Conservation (phyloP, 768 basidiomycete genomes). For the Suillus brevipes region DNA sequence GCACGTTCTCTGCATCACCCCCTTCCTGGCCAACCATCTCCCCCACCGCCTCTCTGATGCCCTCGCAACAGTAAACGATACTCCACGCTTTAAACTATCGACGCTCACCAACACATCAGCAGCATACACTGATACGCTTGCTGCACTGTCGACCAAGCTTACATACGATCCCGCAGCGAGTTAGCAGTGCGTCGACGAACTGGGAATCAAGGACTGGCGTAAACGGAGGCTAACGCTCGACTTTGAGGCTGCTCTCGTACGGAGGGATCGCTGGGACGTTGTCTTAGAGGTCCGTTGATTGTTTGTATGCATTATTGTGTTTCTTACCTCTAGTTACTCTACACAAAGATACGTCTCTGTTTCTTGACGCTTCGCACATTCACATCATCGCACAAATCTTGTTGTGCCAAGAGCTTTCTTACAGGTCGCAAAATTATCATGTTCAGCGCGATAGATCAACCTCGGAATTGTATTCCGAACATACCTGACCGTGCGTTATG, state of each 20-base stretch:
- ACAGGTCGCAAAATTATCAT: background rate
- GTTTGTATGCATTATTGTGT: too few relatives aligned
- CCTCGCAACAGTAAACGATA: slow-evolving; percentile 35
- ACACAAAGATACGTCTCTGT: background rate
- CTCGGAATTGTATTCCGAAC: too few relatives aligned
- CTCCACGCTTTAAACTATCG: slow-evolving; percentile 30
- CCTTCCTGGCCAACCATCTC: slow-evolving; percentile 40
- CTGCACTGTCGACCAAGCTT: slow-evolving; percentile 9
- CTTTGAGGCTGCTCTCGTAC: slow-evolving; percentile 55
- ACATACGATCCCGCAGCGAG: slow-evolving; percentile 16
- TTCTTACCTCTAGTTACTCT: background rate
- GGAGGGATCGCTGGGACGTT: slow-evolving; percentile 48
- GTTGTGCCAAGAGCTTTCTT: background rate
- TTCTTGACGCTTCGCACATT: background rate
- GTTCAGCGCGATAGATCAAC: too few relatives aligned
- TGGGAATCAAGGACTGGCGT: slow-evolving; percentile 43
- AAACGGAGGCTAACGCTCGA: slow-evolving; percentile 45
- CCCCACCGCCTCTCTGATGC: slow-evolving; percentile 37
- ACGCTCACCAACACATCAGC: slow-evolving; percentile 42
- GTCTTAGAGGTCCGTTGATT: background rate
- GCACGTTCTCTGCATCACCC: slow-evolving; percentile 44
- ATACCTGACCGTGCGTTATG: too few relatives aligned
- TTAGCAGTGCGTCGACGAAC: slow-evolving; percentile 13
- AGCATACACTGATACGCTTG: slow-evolving; percentile 26
- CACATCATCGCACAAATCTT: background rate